Evolutionary conservation across 345 rosid genomes (phyloP).

Genomic region (Salix udensis): DNA sequence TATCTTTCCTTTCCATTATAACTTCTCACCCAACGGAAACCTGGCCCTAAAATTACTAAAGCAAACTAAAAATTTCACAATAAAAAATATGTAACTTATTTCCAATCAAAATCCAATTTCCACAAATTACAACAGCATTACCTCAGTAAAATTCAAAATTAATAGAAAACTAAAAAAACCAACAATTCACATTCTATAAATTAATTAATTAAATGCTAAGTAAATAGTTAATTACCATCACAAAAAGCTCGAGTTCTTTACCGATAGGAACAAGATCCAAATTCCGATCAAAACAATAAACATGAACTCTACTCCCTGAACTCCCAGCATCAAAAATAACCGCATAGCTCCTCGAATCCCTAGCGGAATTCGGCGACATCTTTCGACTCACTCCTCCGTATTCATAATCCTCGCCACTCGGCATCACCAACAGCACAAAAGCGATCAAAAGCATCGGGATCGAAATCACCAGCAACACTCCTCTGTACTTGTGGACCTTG

Average conservation of each 20-base stretch:
- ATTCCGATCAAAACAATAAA: constrained; percentile 78
- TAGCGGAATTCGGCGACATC: constrained; percentile 34
- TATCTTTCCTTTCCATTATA: not conserved
- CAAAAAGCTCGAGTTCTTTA: constrained; percentile 78
- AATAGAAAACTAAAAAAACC: not conserved
- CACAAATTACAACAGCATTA: not conserved
- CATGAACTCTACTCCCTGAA: constrained; percentile 96
- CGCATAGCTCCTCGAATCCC: constrained; percentile 49
- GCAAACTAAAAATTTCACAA: not conserved
- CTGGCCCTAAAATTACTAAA: not conserved
- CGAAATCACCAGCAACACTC: constrained; percentile 56
- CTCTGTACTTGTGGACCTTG: constrained; percentile 69
- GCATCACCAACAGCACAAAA: constrained; percentile 58
- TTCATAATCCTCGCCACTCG: constrained; percentile 41
- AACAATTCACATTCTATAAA: not conserved
- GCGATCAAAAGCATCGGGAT: constrained; percentile 59
- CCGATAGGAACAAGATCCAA: constrained; percentile 92
- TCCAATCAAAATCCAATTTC: not conserved
- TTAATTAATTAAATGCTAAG: not conserved
- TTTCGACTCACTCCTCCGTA: constrained; percentile 42
- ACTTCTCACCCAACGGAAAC: not conserved
- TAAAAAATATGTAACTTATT: not conserved
- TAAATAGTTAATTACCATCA: constrained; percentile 40
- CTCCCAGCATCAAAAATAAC: constrained; percentile 94
- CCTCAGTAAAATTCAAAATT: not conserved